phyloP scores from a whole-genome alignment of 495 filamentous ascomycete species.

The Alectoria sarmentosa region DNA sequence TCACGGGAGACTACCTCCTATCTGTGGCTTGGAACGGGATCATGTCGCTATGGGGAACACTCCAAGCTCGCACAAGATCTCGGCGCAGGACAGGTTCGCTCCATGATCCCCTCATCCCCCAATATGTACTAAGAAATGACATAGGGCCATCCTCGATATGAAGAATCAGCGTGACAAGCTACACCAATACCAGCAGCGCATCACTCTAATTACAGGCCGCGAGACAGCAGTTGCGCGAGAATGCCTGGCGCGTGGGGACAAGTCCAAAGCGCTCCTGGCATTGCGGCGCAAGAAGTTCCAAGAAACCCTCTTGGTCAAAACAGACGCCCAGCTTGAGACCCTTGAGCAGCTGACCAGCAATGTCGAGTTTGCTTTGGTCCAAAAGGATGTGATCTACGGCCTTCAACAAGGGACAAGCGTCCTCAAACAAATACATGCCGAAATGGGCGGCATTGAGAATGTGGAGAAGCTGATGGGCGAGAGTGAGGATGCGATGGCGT shows the following conservation, averaged over 20 bases:
- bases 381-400: conserved; percentile 91
- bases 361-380: conserved; percentile 90
- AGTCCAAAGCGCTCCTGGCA: conserved; percentile 74
- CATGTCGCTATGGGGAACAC: conserved; percentile 56
- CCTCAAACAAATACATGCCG: conserved; percentile 79
- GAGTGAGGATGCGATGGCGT: conserved; percentile 77
- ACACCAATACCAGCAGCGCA: conserved; percentile 85
- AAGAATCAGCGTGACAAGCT: conserved; percentile 97
- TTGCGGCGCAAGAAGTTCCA: conserved; percentile 96
- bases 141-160: conserved; percentile 88
- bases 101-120: neutral
- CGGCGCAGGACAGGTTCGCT: conserved; percentile 60
- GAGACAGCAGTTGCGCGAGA: conserved; percentile 79
- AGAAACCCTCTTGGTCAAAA: conserved; percentile 80
- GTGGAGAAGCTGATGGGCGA: conserved; percentile 94
- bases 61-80: conserved; percentile 59
- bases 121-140: neutral
- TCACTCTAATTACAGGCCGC: conserved; percentile 70
- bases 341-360: conserved; percentile 75
- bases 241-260: conserved; percentile 69
- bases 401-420: conserved; percentile 88
- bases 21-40: conserved; percentile 13
- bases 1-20: neutral
- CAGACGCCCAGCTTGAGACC: conserved; percentile 82
- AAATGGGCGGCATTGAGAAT: conserved; percentile 91